A percentile compares a stretch with the other conserved stretches of the same genome.
Conservation (phyloP, 805 yeast species). For the Metschnikowia hibisci region DNA sequence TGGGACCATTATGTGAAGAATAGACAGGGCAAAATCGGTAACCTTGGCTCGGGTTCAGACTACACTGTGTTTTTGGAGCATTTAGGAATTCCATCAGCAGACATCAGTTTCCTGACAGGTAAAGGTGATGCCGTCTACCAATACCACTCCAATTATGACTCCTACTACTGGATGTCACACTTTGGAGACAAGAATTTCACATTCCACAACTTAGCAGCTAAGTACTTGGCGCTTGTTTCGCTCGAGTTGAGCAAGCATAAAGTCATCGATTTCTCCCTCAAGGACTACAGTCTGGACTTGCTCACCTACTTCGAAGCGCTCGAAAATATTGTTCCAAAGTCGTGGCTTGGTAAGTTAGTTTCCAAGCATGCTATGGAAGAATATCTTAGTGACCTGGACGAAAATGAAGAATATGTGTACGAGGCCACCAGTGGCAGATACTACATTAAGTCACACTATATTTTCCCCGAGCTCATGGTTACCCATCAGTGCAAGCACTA, state of each 20-base stretch:
- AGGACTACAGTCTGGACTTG: conserved; percentile 47
- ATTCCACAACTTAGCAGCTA: conserved; percentile 54
- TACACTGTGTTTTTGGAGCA: conserved; percentile 60
- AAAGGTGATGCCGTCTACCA: conserved; percentile 50
- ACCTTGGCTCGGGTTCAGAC: conserved; percentile 36
- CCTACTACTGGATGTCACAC: conserved; percentile 50
- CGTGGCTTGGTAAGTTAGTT: conserved; percentile 28
- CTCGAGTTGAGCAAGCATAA: conserved; percentile 56
- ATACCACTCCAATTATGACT: conserved; percentile 56
- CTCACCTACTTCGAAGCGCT: conserved; percentile 32
- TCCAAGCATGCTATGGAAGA: conserved; percentile 4
- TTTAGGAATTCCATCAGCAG: conserved; percentile 61
- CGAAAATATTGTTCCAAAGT: conserved; percentile 27
- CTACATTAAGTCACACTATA: conserved; percentile 1
- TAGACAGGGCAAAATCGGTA: conserved; percentile 27
- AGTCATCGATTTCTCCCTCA: conserved; percentile 45
- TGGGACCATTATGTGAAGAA: conserved; percentile 46
- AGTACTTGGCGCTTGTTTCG: conserved; percentile 53
- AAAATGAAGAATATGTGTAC: conserved; percentile 12
- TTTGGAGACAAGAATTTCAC: conserved; percentile 51
- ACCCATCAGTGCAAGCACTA: conserved; percentile 10
- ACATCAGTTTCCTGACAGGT: conserved; percentile 31
- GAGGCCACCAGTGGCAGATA: conserved; percentile 9
- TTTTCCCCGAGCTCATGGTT: conserved; percentile 17
- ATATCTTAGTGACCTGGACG: conserved; percentile 10